A percentile compares a stretch with the other conserved stretches of the same genome.
These are phyloP conservation scores for Stylosanthes scabra DNA, from an alignment of 331 rosid genomes.

Conservation along the genomic window DNA sequence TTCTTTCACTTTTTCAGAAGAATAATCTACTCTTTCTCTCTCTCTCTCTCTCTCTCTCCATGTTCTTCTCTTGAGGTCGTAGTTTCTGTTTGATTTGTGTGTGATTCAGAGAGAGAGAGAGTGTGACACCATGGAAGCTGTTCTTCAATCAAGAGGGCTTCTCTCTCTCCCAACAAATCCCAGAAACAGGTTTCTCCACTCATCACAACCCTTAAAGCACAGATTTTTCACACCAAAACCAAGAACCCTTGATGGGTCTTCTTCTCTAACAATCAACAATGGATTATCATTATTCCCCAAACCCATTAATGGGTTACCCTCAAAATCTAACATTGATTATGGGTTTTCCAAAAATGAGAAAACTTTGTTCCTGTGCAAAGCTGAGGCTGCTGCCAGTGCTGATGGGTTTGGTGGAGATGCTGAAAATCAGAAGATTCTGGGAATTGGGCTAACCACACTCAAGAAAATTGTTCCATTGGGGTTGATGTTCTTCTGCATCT, in stretches of 20 bases:
- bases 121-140: constrained; percentile 72
- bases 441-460: constrained; percentile 66
- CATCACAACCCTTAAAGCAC: constrained; percentile 68
- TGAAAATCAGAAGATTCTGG: constrained; percentile 74
- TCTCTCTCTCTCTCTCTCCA: constrained; percentile 52
- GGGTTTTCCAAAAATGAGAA: constrained; percentile 42
- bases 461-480: constrained; percentile 95
- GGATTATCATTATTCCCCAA: constrained; percentile 42
- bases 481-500: constrained; percentile 95
- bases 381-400: constrained; percentile 82
- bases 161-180: constrained; percentile 78
- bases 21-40: constrained; percentile 36
- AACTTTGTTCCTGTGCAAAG: constrained; percentile 75
- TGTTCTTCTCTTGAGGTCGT: constrained; percentile 61
- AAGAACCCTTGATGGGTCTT: constrained; percentile 48
- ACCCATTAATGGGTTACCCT: constrained; percentile 35
- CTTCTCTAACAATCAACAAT: constrained; percentile 61
- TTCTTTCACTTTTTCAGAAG: constrained; percentile 14
- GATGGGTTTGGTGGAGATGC: constrained; percentile 65
- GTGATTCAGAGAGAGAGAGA: constrained; percentile 8
- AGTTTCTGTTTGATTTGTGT: constrained; percentile 45
- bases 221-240: constrained; percentile 67
- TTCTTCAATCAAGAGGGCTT: constrained; percentile 85
- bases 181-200: constrained; percentile 50
- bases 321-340: constrained; percentile 40